Evolutionary conservation across 2,329 filamentous ascomycete genomes (phyloP).

Genomic region (Aschersonia sp.): DNA sequence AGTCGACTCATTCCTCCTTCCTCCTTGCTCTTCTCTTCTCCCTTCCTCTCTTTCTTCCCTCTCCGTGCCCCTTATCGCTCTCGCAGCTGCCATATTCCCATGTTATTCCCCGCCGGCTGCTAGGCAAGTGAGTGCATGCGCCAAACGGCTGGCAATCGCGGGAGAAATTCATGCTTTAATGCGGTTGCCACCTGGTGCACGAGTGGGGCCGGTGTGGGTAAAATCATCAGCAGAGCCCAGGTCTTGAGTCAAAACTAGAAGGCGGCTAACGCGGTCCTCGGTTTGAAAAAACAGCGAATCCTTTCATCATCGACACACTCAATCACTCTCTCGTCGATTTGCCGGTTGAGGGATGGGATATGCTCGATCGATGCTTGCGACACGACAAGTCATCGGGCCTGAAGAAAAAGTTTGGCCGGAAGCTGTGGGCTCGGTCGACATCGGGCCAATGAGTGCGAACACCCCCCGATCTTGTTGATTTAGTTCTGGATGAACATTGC

Average conservation of each 20-base stretch:
- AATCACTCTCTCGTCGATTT: slow-evolving; percentile 22
- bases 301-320: slow-evolving; percentile 25
- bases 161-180: background rate
- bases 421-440: background rate
- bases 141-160: background rate
- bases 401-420: background rate
- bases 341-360: slow-evolving; percentile 20
- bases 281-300: slow-evolving; percentile 14
- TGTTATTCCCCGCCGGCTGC: background rate
- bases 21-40: background rate
- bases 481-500: slow-evolving; percentile 3
- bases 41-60: background rate
- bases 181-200: background rate
- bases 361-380: slow-evolving; percentile 16
- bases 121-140: background rate
- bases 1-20: slow-evolving; percentile 8
- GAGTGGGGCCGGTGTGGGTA: background rate
- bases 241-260: slow-evolving; percentile 2
- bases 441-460: background rate
- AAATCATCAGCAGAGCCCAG: background rate
- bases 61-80: background rate
- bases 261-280: background rate
- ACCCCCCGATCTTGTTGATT: slow-evolving; percentile 25
- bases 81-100: background rate
- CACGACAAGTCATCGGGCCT: background rate